phyloP scores from a whole-genome alignment of 1,139 yeast species.

The Scheffersomyces parashehatae region DNA sequence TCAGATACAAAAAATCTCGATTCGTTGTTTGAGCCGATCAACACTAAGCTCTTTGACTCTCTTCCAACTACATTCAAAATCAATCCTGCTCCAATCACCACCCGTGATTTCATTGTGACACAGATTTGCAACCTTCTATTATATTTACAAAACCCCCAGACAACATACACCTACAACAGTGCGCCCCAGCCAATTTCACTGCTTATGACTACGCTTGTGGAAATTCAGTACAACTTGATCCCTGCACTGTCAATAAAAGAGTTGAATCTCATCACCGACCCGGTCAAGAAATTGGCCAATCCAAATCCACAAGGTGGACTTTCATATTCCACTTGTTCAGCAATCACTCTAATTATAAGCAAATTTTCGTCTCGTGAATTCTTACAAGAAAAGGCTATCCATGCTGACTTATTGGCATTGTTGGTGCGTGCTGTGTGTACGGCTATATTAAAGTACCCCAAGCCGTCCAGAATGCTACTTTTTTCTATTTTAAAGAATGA shows the following conservation, averaged over 20 bases:
- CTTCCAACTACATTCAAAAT: slow-evolving; percentile 51
- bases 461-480: slow-evolving; percentile 54
- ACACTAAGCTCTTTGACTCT: slow-evolving; percentile 37
- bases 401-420: slow-evolving; percentile 61
- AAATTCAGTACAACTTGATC: slow-evolving; percentile 59
- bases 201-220: slow-evolving; percentile 50
- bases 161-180: slow-evolving; percentile 1
- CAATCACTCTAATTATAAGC: slow-evolving; percentile 54
- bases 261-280: slow-evolving; percentile 21
- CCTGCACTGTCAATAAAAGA: slow-evolving; percentile 38
- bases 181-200: slow-evolving; percentile 10
- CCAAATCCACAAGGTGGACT: slow-evolving; percentile 46
- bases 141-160: slow-evolving; percentile 7
- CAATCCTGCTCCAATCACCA: slow-evolving; percentile 42
- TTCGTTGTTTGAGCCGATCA: slow-evolving; percentile 44
- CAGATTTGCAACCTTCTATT: slow-evolving; percentile 48
- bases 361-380: slow-evolving; percentile 44
- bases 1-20: slow-evolving; percentile 45
- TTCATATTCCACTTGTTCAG: slow-evolving; percentile 60
- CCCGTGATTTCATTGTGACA: slow-evolving; percentile 61
- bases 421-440: slow-evolving; percentile 55
- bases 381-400: slow-evolving; percentile 43
- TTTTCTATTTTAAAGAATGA: slow-evolving; percentile 55
- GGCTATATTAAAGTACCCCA: slow-evolving; percentile 48
- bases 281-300: slow-evolving; percentile 28